Evolutionary conservation across 306 rosid species (phyloP), one percentile per base, ranked within the genome.

Genomic region (Urtica urens): DNA sequence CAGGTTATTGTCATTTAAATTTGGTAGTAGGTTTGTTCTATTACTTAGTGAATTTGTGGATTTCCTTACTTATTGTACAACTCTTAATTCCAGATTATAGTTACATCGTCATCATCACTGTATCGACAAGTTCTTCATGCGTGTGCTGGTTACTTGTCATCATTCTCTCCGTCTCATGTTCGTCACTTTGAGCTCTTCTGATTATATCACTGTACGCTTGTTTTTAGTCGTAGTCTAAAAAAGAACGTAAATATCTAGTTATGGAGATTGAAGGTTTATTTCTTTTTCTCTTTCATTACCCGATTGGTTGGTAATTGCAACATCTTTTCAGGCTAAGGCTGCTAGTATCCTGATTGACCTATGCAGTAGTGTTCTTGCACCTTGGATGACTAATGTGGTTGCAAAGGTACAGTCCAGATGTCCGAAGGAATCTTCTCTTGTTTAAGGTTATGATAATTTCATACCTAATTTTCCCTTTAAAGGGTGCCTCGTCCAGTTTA

Each of bases 321-420:
- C 38, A 34, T 45, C 46, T 24, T 64, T 55, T 49, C 64, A 87
- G 96, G 94, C 86, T 35, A 87, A 88, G 81, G 86, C 94, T 58
- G 94, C 94, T 25, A 80, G 93, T 64, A 69, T 87, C 60, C 78
- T 87, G 70, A 76, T 87, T 63, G 96, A 87, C 67, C 66, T 87
- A 23, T 83, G 96, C 57, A 78, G 78, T 55, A 73, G 87, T 21
- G 81, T 74, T 16, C 71, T 87, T 34, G 79, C 94, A 25, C 96
- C 94, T 27, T 87, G 94, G 96, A 72, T 80, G 75, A 33, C 86
- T 76, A 93, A 75, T 24, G 81, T 83, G 60, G 74, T 76, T 67
- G 94, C 88, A 13, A 87, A 83, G 94, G 96, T 87, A 68, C n/a
- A n/a, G n/a, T n/a, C n/a, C n/a, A n/a, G n/a, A n/a, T 15, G 69